Base-by-base conservation (phyloP, 352 stramenopile species). In the Blastocystis hominis region DNA sequence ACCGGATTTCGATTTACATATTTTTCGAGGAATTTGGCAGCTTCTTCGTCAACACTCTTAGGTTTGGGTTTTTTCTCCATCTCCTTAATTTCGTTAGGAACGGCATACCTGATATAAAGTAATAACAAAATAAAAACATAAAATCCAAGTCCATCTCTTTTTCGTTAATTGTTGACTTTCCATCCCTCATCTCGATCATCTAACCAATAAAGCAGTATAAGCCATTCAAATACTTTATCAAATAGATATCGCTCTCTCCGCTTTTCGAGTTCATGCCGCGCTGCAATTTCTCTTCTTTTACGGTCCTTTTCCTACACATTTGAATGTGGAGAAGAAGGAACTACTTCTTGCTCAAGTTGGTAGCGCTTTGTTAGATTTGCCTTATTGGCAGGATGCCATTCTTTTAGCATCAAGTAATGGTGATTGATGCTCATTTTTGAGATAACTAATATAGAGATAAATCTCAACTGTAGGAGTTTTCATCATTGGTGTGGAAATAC, bases 361-460 rank as follows among this genome's bases (percentile, higher is more conserved):
- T 80, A 80, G 36, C 36, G 20, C n/a, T 64, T 80, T 40, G 70
- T 80, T 7, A 80, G 70, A 64, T 80, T 80, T 9, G 70, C 70
- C 4, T 46, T 36, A 62, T 80, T 80, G 62, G 70, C 46, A 9
- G 70, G 70, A 63, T 80, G 70, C 70, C 70, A 80, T 42, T 80
- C 17, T n/a, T 80, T 80, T 44, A 80, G 70, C 70, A 80, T 80
- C 70, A 80, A 62, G 70, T 80, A 80, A 46, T 80, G 70, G 44
- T 80, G 70, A 64, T 80, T 80, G 15, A 80, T 62, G 55, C 70
- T 80, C 70, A 80, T 64, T 64, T 15, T 76, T 34, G n/a, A 6
- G 34, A 72, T 42, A 34, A 2, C 38, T 9, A 9, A 64, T 64
- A 38, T 34, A 64, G 13, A 64, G 38, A 38, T 34, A 64, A 38